phyloP scores from a whole-genome alignment of 1,139 yeast species.

The Blastobotrys elegans region DNA sequence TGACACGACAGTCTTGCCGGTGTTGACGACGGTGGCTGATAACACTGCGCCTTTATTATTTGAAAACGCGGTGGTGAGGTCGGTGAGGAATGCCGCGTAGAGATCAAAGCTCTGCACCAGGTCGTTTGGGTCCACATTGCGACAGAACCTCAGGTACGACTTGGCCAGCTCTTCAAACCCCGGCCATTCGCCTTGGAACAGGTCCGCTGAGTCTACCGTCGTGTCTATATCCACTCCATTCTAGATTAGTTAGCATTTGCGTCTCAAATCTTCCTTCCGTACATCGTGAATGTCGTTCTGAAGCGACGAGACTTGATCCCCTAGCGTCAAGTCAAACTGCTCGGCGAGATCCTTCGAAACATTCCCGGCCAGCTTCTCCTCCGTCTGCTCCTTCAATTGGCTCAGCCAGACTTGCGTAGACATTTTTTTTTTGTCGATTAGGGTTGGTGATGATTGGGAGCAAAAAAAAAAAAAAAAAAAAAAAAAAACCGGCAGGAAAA shows the following conservation, averaged over 20 bases:
- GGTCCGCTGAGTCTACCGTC: conserved; percentile 36
- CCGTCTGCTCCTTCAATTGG: conserved; percentile 18
- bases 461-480: not conserved
- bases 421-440: conserved; percentile 16
- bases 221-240: conserved; percentile 24
- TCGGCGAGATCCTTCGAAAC: conserved; percentile 19
- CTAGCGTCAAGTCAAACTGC: conserved; percentile 28
- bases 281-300: conserved; percentile 32
- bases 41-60: conserved; percentile 51
- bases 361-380: conserved; percentile 13
- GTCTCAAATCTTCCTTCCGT: conserved; percentile 9
- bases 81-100: conserved; percentile 47
- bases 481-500: not conserved
- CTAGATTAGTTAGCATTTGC: not conserved
- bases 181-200: conserved; percentile 44
- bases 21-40: conserved; percentile 41
- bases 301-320: conserved; percentile 30
- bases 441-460: not conserved
- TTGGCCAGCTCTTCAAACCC: conserved; percentile 50
- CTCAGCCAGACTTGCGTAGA: conserved; percentile 25
- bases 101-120: conserved; percentile 54
- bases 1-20: conserved; percentile 45
- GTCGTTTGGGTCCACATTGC: conserved; percentile 59
- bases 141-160: conserved; percentile 48
- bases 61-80: conserved; percentile 55